phyloP scores from a whole-genome alignment of 2,329 filamentous ascomycete species.

The Periglandula ipomoeae region DNA sequence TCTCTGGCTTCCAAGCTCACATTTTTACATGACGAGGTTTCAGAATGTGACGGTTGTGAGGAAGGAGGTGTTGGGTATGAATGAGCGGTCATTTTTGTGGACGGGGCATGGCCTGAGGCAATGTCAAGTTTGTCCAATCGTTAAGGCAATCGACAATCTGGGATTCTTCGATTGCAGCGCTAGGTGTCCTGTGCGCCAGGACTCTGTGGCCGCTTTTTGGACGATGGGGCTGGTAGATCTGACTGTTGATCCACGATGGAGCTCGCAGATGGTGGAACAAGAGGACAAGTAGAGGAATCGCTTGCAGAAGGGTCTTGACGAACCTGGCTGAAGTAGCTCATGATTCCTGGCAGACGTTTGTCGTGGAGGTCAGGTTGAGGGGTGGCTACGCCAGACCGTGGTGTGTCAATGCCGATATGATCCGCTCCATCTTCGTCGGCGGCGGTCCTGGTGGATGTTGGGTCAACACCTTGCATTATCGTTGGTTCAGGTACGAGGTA shows the following conservation, averaged over 20 bases:
- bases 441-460: conserved; percentile 42
- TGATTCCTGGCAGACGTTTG: conserved; percentile 90
- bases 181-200: conserved; percentile 15
- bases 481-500: conserved; percentile 15
- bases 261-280: conserved; percentile 30
- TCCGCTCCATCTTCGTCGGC: conserved; percentile 64
- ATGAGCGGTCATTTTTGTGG: conserved; percentile 19
- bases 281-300: conserved; percentile 22
- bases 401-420: conserved; percentile 76
- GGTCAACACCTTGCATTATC: conserved; percentile 42
- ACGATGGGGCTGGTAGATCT: conserved; percentile 14
- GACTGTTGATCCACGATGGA: conserved; percentile 15
- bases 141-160: conserved; percentile 8
- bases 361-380: conserved; percentile 89
- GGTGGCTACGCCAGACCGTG: conserved; percentile 84
- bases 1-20: conserved; percentile 16
- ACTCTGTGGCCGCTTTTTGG: conserved; percentile 17
- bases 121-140: conserved; percentile 11
- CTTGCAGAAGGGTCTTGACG: conserved; percentile 67
- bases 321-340: conserved; percentile 99
- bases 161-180: conserved; percentile 15
- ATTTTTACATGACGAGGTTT: conserved; percentile 21
- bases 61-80: conserved; percentile 49
- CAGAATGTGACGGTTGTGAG: conserved; percentile 36
- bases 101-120: conserved; percentile 14